Conservation (phyloP, 306 rosid species). For the Trichosanthes truncata region DNA sequence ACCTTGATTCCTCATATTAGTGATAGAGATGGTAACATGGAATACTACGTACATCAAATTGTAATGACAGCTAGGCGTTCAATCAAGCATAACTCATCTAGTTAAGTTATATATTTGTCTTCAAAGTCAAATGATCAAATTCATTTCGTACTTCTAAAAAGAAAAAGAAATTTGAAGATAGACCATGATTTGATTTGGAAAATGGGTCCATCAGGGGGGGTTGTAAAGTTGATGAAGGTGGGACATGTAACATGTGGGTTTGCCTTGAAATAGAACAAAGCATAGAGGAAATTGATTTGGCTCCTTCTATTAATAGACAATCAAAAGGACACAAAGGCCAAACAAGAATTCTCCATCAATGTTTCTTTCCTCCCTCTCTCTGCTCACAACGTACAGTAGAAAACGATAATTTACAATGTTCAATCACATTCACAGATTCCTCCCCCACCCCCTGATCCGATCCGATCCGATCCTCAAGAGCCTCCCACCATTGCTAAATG, state of each 20-base stretch:
- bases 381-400: not conserved
- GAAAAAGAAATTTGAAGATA: not conserved
- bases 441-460: too few species aligned
- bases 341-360: not conserved
- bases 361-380: not conserved
- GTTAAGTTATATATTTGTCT: too few species aligned
- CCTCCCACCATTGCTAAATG: not conserved
- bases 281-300: not conserved
- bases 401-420: not conserved
- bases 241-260: not conserved
- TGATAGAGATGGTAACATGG: not conserved
- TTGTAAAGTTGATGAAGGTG: not conserved
- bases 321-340: not conserved
- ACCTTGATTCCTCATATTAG: not conserved
- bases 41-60: too few species aligned
- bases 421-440: not conserved
- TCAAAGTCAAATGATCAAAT: too few species aligned
- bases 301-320: not conserved
- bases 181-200: too few species aligned
- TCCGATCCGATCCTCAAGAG: not conserved
- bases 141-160: not conserved
- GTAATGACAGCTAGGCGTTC: not conserved
- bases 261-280: constrained; percentile 1
- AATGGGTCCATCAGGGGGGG: too few species aligned
- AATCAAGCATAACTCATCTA: not conserved